Evolutionary conservation across 2,329 filamentous ascomycete genomes (phyloP), one percentile per base, ranked within the genome.

Genomic region (Penicillium rolfsii): DNA sequence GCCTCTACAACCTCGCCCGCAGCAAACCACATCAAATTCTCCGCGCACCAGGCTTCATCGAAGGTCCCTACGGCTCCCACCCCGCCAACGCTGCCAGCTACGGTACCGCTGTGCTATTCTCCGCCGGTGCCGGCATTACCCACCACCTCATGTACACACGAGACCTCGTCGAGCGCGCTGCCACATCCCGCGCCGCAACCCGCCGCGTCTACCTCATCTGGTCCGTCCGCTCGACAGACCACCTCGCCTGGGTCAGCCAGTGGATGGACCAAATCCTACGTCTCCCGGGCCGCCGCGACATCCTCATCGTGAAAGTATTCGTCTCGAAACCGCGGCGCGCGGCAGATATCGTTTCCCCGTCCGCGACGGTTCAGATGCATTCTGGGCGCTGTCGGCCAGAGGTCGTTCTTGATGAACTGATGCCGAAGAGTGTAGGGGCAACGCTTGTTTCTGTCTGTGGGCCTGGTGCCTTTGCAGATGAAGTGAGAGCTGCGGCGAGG

Each of bases 221-320:
- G 87, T 84, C 83, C 3, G 82, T 89, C 24, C 84, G 85, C 8
- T 83, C 82, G 60, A 83, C 83, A 4, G 86, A 89, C 59, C 81
- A 82, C 55, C 80, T 89, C 16, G 80, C 84, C 67, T 89, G 87
- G 87, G 82, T 88, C n/a, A 82, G 83, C 8, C 78, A 81, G 2
- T 89, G 85, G 84, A 89, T 89, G 87, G 85, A 88, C 72, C 78
- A 84, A 68, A 85, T 89, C 63, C 78, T 89, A 40, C 79, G 81
- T 26, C 83, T 88, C 75, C 84, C 85, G 2, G 79, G 81, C 11
- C 83, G 87, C 7, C 80, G 85, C 58, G 83, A 88, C 30, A 79
- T 87, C 16, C 80, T 89, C 12, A 81, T 81, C 54, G 84, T 89
- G 62, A 83, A 85, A 68, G 79, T 89, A 4, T 89, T 87, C 74